Percentiles rank a stretch among this genome's conserved stretches.
These are phyloP conservation scores for Cercospora sp. DNA, from an alignment of 2,329 filamentous ascomycete genomes.

Conservation along the genomic window DNA sequence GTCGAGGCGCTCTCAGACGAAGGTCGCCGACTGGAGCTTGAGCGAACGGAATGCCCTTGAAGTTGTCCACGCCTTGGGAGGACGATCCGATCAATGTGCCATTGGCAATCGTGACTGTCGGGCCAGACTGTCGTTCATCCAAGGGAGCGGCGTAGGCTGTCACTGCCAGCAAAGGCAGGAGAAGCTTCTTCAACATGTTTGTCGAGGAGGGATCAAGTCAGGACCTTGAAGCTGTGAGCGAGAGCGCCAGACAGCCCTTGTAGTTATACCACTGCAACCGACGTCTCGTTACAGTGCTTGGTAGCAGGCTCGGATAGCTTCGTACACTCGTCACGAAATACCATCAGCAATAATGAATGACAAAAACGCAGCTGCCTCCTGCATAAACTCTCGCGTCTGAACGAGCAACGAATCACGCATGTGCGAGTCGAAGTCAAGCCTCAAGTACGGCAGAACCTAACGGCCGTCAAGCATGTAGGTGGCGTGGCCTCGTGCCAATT, in stretches of 20 bases:
- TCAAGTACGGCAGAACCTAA: not conserved
- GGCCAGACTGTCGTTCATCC: constrained; percentile 23
- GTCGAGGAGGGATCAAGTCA: not conserved
- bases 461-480: not conserved
- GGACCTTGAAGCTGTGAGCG: not conserved
- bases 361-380: not conserved
- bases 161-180: constrained; percentile 17
- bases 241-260: not conserved
- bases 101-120: constrained; percentile 47
- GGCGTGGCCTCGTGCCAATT: not conserved
- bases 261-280: not conserved
- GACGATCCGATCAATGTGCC: constrained; percentile 58
- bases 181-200: not conserved
- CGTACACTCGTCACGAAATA: not conserved
- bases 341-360: not conserved
- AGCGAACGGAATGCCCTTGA: constrained; percentile 74
- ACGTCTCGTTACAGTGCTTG: not conserved
- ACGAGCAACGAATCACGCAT: not conserved
- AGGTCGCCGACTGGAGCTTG: constrained; percentile 65
- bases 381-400: not conserved
- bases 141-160: constrained; percentile 20
- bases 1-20: constrained; percentile 68
- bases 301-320: not conserved
- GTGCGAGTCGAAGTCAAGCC: not conserved
- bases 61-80: constrained; percentile 60